Evolutionary conservation across 345 rosid species (phyloP), one percentile per base, ranked within the genome.

Genomic region (Fremontodendron californicum): DNA sequence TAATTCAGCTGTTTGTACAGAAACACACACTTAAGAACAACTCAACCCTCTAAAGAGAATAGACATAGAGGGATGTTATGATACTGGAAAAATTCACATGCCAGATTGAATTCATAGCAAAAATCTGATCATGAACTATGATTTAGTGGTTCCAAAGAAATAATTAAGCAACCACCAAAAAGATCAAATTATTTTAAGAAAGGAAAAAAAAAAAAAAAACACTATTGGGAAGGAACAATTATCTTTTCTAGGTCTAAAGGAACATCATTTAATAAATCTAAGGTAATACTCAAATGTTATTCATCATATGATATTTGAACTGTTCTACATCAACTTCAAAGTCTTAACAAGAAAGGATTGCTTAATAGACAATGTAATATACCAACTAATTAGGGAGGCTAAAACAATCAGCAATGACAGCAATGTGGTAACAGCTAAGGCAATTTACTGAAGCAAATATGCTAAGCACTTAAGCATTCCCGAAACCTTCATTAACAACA

Each of bases 381-480:
- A 40, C 1, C 7, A 58, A 48, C 11, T 43, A 23, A 42, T 42
- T 42, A 5, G 16, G 35, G 35, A 43, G 35, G 6, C 33, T 29
- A 46, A 27, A 29, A 70, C 23, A 48, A 70, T 48, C n/a, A n/a
- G n/a, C n/a, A n/a, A n/a, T n/a, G n/a, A n/a, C 13, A 2, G 15
- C 58, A n/a, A 29, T 23, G 49, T 3, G 37, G 37, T 45, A 40
- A 19, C 66, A 35, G 66, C 33, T 54, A 66, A 27, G 58, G 42
- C 40, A 70, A 48, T 46, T 29, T 48, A 46, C 25, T 9, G 52
- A 27, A 29, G 39, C 29, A 4, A 27, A 68, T 29, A 39, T 55
- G 71, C 16, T 40, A 62, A 23, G 66, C 71, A 75, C 7, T 35
- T 72, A 67, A 67, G 72, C 51, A 67, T 21, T 35, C 23, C 23